Percentiles rank a stretch among this genome's conserved stretches.
phyloP scores from a whole-genome alignment of 352 stramenopile genomes.

The Blastocystis sp. region DNA sequence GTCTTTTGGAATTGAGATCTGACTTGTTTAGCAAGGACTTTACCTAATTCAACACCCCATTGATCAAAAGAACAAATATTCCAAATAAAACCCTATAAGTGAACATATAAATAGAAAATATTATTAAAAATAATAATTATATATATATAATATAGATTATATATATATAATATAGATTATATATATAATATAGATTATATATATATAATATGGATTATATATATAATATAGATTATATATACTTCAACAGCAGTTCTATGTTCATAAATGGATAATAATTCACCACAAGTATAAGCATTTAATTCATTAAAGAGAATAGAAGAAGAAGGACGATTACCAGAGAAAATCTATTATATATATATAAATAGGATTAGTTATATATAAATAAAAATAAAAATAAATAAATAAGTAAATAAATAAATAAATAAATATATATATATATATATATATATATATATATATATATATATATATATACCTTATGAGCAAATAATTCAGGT shows the following conservation, averaged over 20 bases:
- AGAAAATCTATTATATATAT: slow-evolving; percentile 51
- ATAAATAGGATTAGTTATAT: slow-evolving; percentile 15
- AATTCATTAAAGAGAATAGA: slow-evolving; percentile 81
- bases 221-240: slow-evolving; percentile 43
- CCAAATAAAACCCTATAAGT: slow-evolving; percentile 92
- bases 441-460: slow-evolving; percentile 49
- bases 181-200: too few relatives aligned
- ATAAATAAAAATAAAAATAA: slow-evolving; percentile 40
- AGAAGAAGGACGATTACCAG: slow-evolving; percentile 81
- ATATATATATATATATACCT: slow-evolving; percentile 47
- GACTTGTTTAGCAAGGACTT: slow-evolving; percentile 85
- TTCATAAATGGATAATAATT: slow-evolving; percentile 91
- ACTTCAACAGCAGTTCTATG: slow-evolving; percentile 76
- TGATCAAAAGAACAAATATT: slow-evolving; percentile 94
- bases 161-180: too few relatives aligned
- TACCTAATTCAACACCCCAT: slow-evolving; percentile 90
- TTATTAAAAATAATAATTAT: slow-evolving; percentile 44
- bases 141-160: too few relatives aligned
- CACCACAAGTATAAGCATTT: slow-evolving; percentile 73
- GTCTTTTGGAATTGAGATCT: slow-evolving; percentile 61
- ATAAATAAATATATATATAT: slow-evolving; percentile 41
- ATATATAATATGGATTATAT: too few relatives aligned
- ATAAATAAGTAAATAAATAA: too few relatives aligned
- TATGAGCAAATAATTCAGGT: slow-evolving; percentile 71
- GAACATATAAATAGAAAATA: slow-evolving; percentile 46